A percentile compares a stretch with the other conserved stretches of the same genome.
Evolutionary conservation across 164 flowering plant genomes (phyloP).

Genomic region (Chimonanthus praecox): DNA sequence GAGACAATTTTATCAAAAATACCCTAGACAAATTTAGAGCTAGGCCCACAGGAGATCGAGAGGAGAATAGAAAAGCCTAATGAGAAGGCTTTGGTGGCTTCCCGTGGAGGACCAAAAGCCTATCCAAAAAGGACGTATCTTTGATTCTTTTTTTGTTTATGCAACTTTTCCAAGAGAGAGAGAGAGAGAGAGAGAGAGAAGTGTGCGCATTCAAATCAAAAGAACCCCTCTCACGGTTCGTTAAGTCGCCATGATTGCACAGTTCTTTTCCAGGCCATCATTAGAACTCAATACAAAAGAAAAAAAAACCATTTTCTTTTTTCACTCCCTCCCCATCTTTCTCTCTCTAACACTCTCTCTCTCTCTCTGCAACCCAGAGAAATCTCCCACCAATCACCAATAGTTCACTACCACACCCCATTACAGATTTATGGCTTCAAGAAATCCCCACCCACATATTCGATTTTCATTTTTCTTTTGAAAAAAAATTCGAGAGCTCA

Average conservation of each 20-base stretch:
- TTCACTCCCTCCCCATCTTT: neutral
- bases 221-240: neutral
- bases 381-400: neutral
- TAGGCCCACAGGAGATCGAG: no score
- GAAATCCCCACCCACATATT: neutral
- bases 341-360: neutral
- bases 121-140: neutral
- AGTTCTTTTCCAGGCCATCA: slow-evolving; percentile 6
- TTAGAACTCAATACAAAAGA: neutral
- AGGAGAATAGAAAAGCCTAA: no score
- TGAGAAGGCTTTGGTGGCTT: neutral
- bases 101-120: neutral
- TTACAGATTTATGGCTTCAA: neutral
- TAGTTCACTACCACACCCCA: neutral
- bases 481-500: neutral
- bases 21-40: neutral
- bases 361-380: neutral
- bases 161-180: neutral
- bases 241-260: slow-evolving; percentile 8
- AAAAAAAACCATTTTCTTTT: neutral
- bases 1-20: neutral
- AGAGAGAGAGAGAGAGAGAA: neutral
- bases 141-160: neutral
- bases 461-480: neutral
- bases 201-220: neutral